Percentiles rank a stretch among this genome's conserved stretches.
phyloP scores from a whole-genome alignment of 2,329 filamentous ascomycete species.

The Aspergillus ochraceus region DNA sequence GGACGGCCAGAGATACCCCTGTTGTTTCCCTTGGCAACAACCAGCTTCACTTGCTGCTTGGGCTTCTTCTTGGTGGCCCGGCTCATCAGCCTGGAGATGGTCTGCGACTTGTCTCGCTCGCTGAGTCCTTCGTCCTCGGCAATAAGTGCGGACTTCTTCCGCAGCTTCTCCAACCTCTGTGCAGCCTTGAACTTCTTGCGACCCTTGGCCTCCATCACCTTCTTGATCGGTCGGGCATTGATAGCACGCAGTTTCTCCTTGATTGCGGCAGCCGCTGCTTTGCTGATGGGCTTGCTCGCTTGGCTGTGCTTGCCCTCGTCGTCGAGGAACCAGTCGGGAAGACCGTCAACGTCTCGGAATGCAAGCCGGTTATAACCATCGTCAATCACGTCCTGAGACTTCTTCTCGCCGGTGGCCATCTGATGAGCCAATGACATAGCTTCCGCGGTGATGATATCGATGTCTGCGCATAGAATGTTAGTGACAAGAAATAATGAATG shows the following conservation, averaged over 20 bases:
- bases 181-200: conserved; percentile 96
- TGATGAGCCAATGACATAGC: conserved; percentile 96
- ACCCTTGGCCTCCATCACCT: conserved; percentile 93
- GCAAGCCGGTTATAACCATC: conserved; percentile 92
- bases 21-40: conserved; percentile 83
- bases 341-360: conserved; percentile 84
- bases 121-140: conserved; percentile 88
- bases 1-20: conserved; percentile 83
- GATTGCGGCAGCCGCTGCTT: conserved; percentile 85
- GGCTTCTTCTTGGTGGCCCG: conserved; percentile 85
- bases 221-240: conserved; percentile 97
- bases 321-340: conserved; percentile 97
- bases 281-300: conserved; percentile 83
- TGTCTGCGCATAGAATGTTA: conserved; percentile 57
- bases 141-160: conserved; percentile 92
- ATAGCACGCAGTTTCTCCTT: conserved; percentile 90
- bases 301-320: conserved; percentile 85
- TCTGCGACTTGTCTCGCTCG: conserved; percentile 91
- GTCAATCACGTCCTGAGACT: conserved; percentile 76
- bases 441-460: conserved; percentile 98
- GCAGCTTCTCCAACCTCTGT: conserved; percentile 86
- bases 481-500: conserved; percentile 2
- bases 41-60: conserved; percentile 77
- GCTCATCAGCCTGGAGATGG: conserved; percentile 77
- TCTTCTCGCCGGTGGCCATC: conserved; percentile 82